Conservation (phyloP, 129 eudicot species). For the Gnaphalium uliginosum region DNA sequence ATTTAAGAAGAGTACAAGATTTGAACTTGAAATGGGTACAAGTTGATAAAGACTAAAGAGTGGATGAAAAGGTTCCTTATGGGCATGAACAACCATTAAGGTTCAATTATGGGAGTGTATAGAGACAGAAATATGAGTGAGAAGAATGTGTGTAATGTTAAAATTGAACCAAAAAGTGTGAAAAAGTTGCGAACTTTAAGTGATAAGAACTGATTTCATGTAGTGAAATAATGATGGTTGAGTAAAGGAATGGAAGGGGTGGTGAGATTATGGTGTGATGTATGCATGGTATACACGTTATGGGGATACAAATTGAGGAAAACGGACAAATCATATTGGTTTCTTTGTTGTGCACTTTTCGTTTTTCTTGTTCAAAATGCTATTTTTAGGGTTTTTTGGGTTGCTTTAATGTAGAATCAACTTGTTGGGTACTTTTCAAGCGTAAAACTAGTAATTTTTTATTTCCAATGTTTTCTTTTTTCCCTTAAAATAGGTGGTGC, state of each 20-base stretch:
- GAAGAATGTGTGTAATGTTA: conserved; percentile 28
- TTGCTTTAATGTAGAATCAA: conserved; percentile 27
- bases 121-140: neutral
- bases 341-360: conserved; percentile 23
- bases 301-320: conserved; percentile 28
- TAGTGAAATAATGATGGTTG: conserved; percentile 21
- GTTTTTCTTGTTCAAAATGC: conserved; percentile 23
- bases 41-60: conserved; percentile 17
- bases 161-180: conserved; percentile 16
- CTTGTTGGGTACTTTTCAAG: conserved; percentile 11
- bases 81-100: conserved; percentile 35
- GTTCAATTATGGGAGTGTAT: conserved; percentile 24
- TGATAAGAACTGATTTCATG: conserved; percentile 19
- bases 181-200: neutral
- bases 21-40: conserved; percentile 28
- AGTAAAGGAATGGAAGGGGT: conserved; percentile 16
- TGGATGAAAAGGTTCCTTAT: conserved; percentile 35
- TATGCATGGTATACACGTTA: conserved; percentile 25
- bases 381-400: conserved; percentile 21
- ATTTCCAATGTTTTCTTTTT: neutral
- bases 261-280: conserved; percentile 3
- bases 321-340: conserved; percentile 28
- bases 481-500: neutral
- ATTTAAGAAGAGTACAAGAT: conserved; percentile 29
- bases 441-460: conserved; percentile 5